A percentile compares a stretch with the other conserved stretches of the same genome.
Conservation (phyloP, 2,329 filamentous ascomycete species). For the Dissoconium aciculare region DNA sequence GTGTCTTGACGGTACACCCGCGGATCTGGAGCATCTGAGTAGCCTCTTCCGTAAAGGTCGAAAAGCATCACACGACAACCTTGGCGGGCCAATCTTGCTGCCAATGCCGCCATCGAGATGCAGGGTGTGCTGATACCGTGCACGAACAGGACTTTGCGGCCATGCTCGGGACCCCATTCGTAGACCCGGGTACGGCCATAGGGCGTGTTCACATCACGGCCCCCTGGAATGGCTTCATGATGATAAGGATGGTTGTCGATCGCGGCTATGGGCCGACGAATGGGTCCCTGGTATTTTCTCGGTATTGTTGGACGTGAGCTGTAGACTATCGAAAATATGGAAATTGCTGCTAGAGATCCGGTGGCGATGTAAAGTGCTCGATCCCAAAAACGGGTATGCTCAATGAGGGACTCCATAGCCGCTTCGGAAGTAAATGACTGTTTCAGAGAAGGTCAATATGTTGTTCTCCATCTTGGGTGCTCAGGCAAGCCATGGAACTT, state of each 20-base stretch:
- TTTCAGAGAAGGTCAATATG: no score
- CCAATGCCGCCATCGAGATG: constrained; percentile 51
- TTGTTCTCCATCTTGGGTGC: no score
- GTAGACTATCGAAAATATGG: background rate
- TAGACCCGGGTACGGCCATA: constrained; percentile 61
- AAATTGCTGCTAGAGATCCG: background rate
- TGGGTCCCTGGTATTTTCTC: constrained; percentile 8
- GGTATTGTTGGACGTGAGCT: constrained; percentile 3
- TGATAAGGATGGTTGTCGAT: constrained; percentile 40
- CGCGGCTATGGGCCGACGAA: constrained; percentile 6
- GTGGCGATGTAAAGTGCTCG: background rate
- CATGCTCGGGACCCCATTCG: constrained; percentile 62
- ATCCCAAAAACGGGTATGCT: no score
- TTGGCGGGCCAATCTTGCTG: constrained; percentile 43
- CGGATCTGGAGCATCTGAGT: constrained; percentile 56
- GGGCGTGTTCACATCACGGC: constrained; percentile 50
- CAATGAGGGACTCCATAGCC: no score
- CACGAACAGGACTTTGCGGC: constrained; percentile 57
- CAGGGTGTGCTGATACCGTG: constrained; percentile 74
- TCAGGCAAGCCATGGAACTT: no score
- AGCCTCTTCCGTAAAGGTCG: constrained; percentile 63
- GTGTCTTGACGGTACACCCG: constrained; percentile 54
- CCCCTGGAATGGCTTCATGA: constrained; percentile 53
- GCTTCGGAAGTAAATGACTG: no score
- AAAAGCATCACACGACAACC: constrained; percentile 70